Conservation (phyloP, 2,329 filamentous ascomycete species). For the Dactylonectria macrodidyma region DNA sequence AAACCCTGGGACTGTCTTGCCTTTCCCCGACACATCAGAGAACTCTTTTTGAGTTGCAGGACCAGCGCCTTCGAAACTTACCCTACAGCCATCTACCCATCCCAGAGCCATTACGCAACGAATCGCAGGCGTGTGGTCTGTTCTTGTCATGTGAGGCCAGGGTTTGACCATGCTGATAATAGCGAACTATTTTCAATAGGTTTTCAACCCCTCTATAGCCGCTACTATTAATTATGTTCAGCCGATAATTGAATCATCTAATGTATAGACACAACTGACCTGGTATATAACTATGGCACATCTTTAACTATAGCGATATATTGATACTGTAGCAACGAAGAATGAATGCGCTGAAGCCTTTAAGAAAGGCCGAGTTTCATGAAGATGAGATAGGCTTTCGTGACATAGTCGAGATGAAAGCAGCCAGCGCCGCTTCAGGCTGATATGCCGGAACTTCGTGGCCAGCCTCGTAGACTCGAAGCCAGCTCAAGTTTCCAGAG, state of each 20-base stretch:
- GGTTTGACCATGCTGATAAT: too few species aligned
- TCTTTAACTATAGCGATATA: not conserved
- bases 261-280: not conserved
- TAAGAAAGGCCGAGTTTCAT: not conserved
- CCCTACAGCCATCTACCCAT: too few species aligned
- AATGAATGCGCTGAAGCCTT: not conserved
- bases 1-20: too few species aligned
- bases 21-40: too few species aligned
- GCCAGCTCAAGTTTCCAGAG: slow-evolving; percentile 69
- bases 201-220: too few species aligned
- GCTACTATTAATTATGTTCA: too few species aligned
- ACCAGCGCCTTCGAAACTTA: too few species aligned
- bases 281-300: not conserved
- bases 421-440: slow-evolving; percentile 43
- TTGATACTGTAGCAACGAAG: not conserved
- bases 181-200: too few species aligned
- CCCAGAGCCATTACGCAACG: too few species aligned
- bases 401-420: slow-evolving; percentile 44
- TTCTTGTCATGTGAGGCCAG: too few species aligned
- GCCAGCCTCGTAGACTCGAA: slow-evolving; percentile 72
- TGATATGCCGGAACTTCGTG: slow-evolving; percentile 67
- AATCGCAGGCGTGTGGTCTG: too few species aligned
- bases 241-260: not conserved
- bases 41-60: too few species aligned
- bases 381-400: slow-evolving; percentile 35